Conservation (phyloP, 2,329 filamentous ascomycete species). For the Coniochaeta hoffmannii region DNA sequence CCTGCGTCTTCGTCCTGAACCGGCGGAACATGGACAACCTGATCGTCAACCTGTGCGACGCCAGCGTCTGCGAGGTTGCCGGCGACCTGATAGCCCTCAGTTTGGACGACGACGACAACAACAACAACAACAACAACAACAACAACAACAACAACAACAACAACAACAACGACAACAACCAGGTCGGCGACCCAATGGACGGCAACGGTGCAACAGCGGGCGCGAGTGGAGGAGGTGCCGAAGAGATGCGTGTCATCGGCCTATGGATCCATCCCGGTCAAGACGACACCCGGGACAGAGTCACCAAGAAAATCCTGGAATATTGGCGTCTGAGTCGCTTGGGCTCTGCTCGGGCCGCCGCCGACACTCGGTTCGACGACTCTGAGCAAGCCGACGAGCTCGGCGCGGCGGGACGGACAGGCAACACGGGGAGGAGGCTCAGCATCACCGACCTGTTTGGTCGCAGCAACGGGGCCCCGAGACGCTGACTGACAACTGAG, state of each 20-base stretch:
- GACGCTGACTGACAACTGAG: background rate
- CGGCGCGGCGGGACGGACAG: constrained; percentile 4
- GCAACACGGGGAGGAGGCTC: constrained; percentile 27
- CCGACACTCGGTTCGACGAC: constrained; percentile 7
- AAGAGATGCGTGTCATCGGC: constrained; percentile 32
- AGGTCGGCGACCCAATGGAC: too few relatives aligned
- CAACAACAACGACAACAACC: too few relatives aligned
- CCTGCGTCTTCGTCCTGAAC: constrained; percentile 66
- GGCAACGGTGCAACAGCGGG: too few relatives aligned
- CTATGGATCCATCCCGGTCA: constrained; percentile 42
- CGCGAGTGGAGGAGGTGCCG: constrained; percentile 3
- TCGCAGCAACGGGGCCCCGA: background rate
- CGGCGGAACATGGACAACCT: constrained; percentile 65
- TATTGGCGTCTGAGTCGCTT: constrained; percentile 28
- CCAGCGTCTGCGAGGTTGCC: constrained; percentile 56
- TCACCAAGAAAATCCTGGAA: constrained; percentile 24
- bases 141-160: too few relatives aligned
- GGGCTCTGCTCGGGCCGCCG: background rate
- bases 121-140: constrained; percentile 14
- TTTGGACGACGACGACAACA: constrained; percentile 29
- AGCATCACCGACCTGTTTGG: constrained; percentile 38
- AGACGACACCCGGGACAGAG: constrained; percentile 15
- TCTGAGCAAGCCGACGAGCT: too few relatives aligned
- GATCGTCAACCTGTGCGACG: constrained; percentile 53
- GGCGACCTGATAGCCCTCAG: constrained; percentile 45